Evolutionary conservation across 129 eudicot genomes (phyloP), one percentile per base, ranked within the genome.

Genomic region (Pseudognaphalium luteoalbum): DNA sequence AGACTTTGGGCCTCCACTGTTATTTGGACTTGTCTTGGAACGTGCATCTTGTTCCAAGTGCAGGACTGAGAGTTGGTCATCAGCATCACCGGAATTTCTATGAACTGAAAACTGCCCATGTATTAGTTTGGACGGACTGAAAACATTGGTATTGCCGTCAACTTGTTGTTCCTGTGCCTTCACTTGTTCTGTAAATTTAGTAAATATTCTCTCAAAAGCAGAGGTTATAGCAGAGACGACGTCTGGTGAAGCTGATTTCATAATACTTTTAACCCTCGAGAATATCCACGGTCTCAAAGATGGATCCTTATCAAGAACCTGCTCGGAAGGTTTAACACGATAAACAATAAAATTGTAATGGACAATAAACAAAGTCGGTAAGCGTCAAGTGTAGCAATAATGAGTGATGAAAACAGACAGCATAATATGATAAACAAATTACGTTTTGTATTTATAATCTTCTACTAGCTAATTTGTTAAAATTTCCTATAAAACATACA

Each of bases 271-370:
- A 67, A 87, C 91, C 81, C 71, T 89, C 42, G 85, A 73, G 68
- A 86, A 78, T n/a, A 95, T 75, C 96, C 88, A 95, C 28, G 75
- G 78, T 84, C 67, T 87, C 74, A 95, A 51, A 33, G 96, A 87
- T 44, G 74, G 90, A 73, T 95, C 88, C 75, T 87, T 84, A 16
- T 44, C 62, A 74, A 91, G 89, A 76, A 87, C 89, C 98, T 93
- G 93, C 75, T 85, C 70, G 34, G 68, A 63, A 71, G 66, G 37
- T 60, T n/a, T 52, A 64, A 63, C 70, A 79, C 10, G 5, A 28
- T 54, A 72, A 54, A 19, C 63, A 64, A 33, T 30, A 66, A 50
- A 47, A 32, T 33, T 52, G 29, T 29, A 12, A 68, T 4, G 58
- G 20, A 51, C 58, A 51, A 51, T 19, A 15, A 61, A 61, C 7